phyloP scores from a whole-genome alignment of 306 rosid species.

The Nissolia schottii region DNA sequence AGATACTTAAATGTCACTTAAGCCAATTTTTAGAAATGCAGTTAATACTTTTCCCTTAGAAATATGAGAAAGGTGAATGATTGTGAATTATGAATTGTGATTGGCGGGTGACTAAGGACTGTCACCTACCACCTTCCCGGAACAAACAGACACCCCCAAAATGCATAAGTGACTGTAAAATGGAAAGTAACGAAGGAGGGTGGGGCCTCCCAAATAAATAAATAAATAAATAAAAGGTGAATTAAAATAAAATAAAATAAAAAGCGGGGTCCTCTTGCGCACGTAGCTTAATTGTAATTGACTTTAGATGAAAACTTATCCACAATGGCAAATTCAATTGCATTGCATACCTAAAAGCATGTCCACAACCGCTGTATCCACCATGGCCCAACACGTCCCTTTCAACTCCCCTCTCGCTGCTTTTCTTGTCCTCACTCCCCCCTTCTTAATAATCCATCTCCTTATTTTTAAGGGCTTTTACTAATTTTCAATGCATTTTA shows the following conservation, averaged over 20 bases:
- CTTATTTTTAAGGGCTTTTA: not conserved
- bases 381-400: not conserved
- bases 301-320: conserved; percentile 36
- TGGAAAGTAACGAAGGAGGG: not conserved
- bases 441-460: not conserved
- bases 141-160: not conserved
- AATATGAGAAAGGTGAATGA: not conserved
- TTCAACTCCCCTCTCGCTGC: not conserved
- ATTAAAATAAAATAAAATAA: no score
- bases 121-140: not conserved
- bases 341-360: not conserved
- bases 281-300: not conserved
- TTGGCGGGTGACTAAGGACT: not conserved
- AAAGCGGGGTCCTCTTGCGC: not conserved
- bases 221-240: no score
- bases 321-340: not conserved
- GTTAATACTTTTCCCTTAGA: no score
- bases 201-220: no score
- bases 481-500: no score
- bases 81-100: not conserved
- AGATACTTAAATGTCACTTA: no score
- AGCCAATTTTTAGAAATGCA: no score
- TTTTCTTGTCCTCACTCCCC: not conserved
- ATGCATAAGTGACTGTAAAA: not conserved
- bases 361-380: conserved; percentile 39